Evolutionary conservation across 768 basidiomycete species (phyloP), one percentile per base, ranked within the genome.

Genomic region (Russula earlei): DNA sequence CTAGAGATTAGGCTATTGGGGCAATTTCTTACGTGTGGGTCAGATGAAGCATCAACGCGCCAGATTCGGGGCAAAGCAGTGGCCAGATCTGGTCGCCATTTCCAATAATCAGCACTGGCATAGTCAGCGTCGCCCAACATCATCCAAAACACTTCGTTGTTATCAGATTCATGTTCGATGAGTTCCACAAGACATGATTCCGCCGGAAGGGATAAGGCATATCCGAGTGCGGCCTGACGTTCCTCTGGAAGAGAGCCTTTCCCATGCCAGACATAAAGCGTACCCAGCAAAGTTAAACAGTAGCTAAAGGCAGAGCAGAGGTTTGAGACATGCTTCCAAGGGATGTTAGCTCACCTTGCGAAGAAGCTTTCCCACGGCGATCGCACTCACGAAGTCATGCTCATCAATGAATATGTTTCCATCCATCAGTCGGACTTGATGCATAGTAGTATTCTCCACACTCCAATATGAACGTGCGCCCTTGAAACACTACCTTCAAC

Each of bases 281-380:
- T 79, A 34, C 80, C 80, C 57, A 91, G 70, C 44, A 91, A 73
- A 3, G 83, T 79, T 34, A 89, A 60, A 62, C 87, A 90, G 66
- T 86, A 91, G 62, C 86, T 88, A 68, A 82, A 91, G n/a, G 78
- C 90, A 10, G 89, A 91, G 66, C 89, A 91, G 1, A 92, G 70
- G 64, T 85, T 87, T 56, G 72, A 77, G 60, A 84, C 70, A 54
- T 67, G 73, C 85, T 85, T 60, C 27, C 11, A 22, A 24, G 4
- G 24, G 50, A 36, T 56, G 47, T 50, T 50, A 53, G 56, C 24
- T 31, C 45, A 33, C 8, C 11, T 42, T 15, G 27, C 49, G 8
- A 40, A 49, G 33, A 19, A 47, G 54, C 45, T 50, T 10, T 12
- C 20, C 53, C 38, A 5, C 40, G 34, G 34, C 34, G 34, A 40